Evolutionary conservation across 768 basidiomycete genomes (phyloP).

Genomic region (Boletus reticulatus): DNA sequence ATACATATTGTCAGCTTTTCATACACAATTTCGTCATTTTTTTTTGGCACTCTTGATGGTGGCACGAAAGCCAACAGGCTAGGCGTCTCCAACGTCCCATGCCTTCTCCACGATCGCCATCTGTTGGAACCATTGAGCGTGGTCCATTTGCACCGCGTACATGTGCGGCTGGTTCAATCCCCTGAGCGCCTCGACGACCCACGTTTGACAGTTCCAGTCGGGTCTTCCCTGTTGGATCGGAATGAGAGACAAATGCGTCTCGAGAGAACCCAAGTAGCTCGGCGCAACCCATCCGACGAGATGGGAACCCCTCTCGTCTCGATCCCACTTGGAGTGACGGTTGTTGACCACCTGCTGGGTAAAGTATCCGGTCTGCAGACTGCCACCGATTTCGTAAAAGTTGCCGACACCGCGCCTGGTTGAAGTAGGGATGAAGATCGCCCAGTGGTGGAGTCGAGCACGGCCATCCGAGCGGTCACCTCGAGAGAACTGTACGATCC

Average conservation of each 20-base stretch:
- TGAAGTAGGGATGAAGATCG: slow-evolving; percentile 24
- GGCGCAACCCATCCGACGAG: slow-evolving; percentile 13
- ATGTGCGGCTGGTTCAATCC: slow-evolving; percentile 12
- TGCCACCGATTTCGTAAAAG: slow-evolving; percentile 17
- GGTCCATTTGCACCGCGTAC: slow-evolving; percentile 16
- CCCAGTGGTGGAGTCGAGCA: slow-evolving; percentile 10
- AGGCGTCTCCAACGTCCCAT: slow-evolving; percentile 18
- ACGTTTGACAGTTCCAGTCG: slow-evolving; percentile 20
- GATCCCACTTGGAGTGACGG: slow-evolving; percentile 13
- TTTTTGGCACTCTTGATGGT: not conserved
- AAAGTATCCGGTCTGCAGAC: slow-evolving; percentile 10
- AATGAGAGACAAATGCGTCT: slow-evolving; percentile 11
- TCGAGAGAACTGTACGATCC: slow-evolving; percentile 12
- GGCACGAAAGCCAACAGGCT: not conserved
- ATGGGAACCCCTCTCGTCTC: slow-evolving; percentile 10
- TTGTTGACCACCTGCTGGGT: slow-evolving; percentile 14
- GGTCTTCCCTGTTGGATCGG: slow-evolving; percentile 9
- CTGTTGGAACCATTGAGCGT: slow-evolving; percentile 8
- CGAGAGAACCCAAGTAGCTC: not conserved
- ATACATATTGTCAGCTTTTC: not conserved
- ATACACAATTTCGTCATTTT: not conserved
- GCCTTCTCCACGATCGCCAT: slow-evolving; percentile 16
- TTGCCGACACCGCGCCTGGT: slow-evolving; percentile 17
- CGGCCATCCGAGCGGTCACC: slow-evolving; percentile 1
- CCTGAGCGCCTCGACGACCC: slow-evolving; percentile 18